These are phyloP conservation scores for Gliomastix tumulicola DNA, from an alignment of 2,329 filamentous ascomycete species.

Conservation along the genomic window DNA sequence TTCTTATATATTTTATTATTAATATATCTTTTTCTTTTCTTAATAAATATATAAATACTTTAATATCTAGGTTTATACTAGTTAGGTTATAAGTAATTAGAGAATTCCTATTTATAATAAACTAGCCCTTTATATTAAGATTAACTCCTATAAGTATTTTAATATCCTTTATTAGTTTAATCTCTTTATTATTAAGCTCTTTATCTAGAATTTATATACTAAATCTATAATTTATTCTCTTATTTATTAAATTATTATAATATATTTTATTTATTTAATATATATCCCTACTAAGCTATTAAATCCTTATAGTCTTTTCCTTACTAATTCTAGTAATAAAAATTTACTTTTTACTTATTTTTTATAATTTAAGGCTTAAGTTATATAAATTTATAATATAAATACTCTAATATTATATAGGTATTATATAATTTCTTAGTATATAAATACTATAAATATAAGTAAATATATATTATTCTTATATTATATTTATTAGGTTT, in stretches of 20 bases:
- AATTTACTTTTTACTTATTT: too few species aligned
- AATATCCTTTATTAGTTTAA: too few species aligned
- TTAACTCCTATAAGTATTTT: slow-evolving; percentile 3
- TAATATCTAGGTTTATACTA: too few species aligned
- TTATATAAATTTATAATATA: too few species aligned
- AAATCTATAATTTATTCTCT: slow-evolving; percentile 1
- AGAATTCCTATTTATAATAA: neutral
- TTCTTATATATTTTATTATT: too few species aligned
- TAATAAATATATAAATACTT: neutral
- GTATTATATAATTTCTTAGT: too few species aligned
- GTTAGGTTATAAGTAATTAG: too few species aligned
- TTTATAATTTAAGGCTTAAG: neutral
- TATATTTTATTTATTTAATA: neutral
- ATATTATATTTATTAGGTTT: slow-evolving; percentile 3
- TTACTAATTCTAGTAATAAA: too few species aligned
- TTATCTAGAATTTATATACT: neutral
- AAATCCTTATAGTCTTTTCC: too few species aligned
- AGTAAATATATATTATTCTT: slow-evolving; percentile 1
- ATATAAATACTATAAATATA: neutral
- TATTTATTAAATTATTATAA: slow-evolving; percentile 1
- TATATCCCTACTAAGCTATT: too few species aligned
- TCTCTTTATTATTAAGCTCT: neutral
- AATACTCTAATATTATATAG: neutral
- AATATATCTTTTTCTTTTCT: neutral
- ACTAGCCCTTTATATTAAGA: neutral